phyloP scores from a whole-genome alignment of 257 asterid species.

The Phtheirospermum japonicum region DNA sequence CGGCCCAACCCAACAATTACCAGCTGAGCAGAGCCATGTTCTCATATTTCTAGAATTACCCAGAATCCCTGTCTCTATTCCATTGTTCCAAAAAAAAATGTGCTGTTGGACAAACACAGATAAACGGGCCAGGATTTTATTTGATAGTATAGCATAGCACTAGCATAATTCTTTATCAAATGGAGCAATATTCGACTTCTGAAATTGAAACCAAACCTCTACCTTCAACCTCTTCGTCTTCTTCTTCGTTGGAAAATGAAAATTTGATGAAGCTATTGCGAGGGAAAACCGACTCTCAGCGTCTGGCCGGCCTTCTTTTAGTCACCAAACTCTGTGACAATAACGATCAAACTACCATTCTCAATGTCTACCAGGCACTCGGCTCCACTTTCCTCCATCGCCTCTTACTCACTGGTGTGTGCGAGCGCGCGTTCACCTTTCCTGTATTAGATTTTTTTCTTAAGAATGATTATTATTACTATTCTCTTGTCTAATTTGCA shows the following conservation, averaged over 20 bases:
- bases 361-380: slow-evolving; percentile 57
- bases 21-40: too few relatives aligned
- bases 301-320: slow-evolving; percentile 75
- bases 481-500: not conserved
- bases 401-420: slow-evolving; percentile 69
- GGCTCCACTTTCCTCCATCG: slow-evolving; percentile 74
- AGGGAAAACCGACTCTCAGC: slow-evolving; percentile 78
- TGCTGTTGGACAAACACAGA: too few relatives aligned
- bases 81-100: too few relatives aligned
- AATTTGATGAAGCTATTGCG: slow-evolving; percentile 50
- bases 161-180: not conserved
- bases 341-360: slow-evolving; percentile 60
- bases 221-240: slow-evolving; percentile 22
- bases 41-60: too few relatives aligned
- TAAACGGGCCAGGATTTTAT: too few relatives aligned
- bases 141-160: too few relatives aligned
- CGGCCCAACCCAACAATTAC: too few relatives aligned
- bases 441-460: not conserved
- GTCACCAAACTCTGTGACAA: slow-evolving; percentile 69
- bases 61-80: too few relatives aligned
- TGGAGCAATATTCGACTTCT: slow-evolving; percentile 29
- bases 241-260: slow-evolving; percentile 46
- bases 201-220: not conserved
- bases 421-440: not conserved
- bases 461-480: not conserved